Evolutionary conservation across 306 rosid genomes (phyloP).

Genomic region (Fragaria ananassa): DNA sequence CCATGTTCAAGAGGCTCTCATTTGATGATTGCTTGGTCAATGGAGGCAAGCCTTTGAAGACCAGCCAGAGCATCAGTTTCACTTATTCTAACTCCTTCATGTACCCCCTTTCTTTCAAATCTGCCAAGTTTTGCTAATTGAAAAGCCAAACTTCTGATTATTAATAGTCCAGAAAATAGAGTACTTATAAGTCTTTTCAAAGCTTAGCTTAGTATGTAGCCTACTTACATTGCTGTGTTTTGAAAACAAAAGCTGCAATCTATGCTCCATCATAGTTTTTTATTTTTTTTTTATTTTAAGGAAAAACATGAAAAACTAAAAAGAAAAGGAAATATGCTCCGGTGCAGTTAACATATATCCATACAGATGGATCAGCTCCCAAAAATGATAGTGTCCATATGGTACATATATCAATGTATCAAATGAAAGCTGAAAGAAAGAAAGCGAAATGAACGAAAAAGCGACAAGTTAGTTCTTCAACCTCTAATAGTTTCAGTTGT

Average conservation of each 20-base stretch:
- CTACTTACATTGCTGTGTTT: neutral
- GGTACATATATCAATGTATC: neutral
- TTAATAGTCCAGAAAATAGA: neutral
- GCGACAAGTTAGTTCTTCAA: neutral
- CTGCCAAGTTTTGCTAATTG: constrained; percentile 52
- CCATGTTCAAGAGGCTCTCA: constrained; percentile 55
- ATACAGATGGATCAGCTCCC: neutral
- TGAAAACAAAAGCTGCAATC: neutral
- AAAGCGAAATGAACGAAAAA: neutral
- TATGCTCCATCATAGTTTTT: neutral
- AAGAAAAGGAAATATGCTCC: neutral
- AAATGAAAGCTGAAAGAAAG: neutral
- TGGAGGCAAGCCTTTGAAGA: constrained; percentile 50
- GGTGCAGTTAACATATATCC: neutral
- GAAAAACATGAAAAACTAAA: neutral
- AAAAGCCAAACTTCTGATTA: neutral
- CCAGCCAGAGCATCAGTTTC: constrained; percentile 47
- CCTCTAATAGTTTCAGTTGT: too few relatives aligned
- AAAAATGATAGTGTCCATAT: neutral
- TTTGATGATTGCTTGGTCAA: constrained; percentile 67
- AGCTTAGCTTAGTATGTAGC: neutral
- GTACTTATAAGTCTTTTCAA: neutral
- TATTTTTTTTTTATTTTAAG: too few relatives aligned
- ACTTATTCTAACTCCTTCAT: constrained; percentile 58
- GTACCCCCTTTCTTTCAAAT: constrained; percentile 58